Conservation (phyloP, 257 asterid species). For the Rhazya stricta region DNA sequence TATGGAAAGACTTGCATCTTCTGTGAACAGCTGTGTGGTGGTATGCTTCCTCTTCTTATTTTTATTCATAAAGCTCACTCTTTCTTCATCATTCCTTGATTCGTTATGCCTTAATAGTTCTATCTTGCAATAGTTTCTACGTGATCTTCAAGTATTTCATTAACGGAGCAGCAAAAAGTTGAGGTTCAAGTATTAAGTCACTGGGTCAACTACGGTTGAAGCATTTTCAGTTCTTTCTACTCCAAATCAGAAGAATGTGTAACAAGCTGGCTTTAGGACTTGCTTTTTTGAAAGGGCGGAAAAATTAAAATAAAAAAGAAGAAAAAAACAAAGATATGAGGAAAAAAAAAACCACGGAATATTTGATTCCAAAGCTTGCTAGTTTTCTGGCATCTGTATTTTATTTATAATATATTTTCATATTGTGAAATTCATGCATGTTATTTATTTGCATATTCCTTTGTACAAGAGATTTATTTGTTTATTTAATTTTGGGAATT, state of each 20-base stretch:
- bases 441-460: not conserved
- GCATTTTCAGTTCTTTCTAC: not conserved
- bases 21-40: constrained; percentile 86
- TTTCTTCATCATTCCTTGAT: constrained; percentile 6
- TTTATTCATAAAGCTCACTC: not conserved
- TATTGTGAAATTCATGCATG: not conserved
- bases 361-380: not conserved
- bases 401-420: not conserved
- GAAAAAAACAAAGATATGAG: not conserved
- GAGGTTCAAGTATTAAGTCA: not conserved
- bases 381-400: not conserved
- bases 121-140: not conserved
- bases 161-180: not conserved
- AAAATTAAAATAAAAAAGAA: not conserved
- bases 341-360: not conserved
- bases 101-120: not conserved
- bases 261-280: not conserved
- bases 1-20: constrained; percentile 92
- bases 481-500: no score
- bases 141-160: constrained; percentile 6
- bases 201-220: not conserved
- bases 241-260: not conserved
- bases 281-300: not conserved
- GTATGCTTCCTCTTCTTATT: constrained; percentile 39
- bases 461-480: no score